phyloP scores from a whole-genome alignment of 2,329 filamentous ascomycete genomes.

The Colletotrichum sp. region DNA sequence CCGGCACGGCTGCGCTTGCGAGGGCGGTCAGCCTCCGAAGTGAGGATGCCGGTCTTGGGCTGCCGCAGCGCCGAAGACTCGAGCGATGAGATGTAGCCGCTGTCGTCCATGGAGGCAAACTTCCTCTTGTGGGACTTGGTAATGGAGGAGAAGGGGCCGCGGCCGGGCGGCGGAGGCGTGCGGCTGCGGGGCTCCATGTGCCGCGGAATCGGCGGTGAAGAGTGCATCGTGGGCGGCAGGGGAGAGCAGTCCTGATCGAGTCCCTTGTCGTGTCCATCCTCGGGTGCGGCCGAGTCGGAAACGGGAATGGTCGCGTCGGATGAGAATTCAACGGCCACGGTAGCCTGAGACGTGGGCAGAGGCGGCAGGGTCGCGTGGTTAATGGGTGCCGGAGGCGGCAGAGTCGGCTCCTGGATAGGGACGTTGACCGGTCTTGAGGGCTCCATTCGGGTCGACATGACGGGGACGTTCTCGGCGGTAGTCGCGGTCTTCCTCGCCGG shows the following conservation, averaged over 20 bases:
- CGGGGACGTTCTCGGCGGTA: slow-evolving; percentile 61
- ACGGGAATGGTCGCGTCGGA: slow-evolving; percentile 80
- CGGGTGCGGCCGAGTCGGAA: slow-evolving; percentile 67
- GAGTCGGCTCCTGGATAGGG: slow-evolving; percentile 49
- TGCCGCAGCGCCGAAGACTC: slow-evolving; percentile 87
- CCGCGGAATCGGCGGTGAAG: slow-evolving; percentile 83
- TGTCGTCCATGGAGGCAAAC: slow-evolving; percentile 83
- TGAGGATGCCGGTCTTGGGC: slow-evolving; percentile 67
- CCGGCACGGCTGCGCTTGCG: slow-evolving; percentile 63
- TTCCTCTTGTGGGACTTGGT: slow-evolving; percentile 76
- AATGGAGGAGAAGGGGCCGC: slow-evolving; percentile 65
- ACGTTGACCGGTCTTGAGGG: slow-evolving; percentile 47
- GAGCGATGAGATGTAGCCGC: slow-evolving; percentile 94
- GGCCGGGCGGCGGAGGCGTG: slow-evolving; percentile 76
- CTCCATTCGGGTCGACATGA: slow-evolving; percentile 63
- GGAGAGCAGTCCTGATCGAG: slow-evolving; percentile 67
- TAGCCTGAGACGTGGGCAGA: slow-evolving; percentile 41
- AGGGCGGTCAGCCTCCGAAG: slow-evolving; percentile 81
- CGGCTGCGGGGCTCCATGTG: slow-evolving; percentile 65
- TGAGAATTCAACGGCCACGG: slow-evolving; percentile 64
- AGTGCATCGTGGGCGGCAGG: slow-evolving; percentile 75
- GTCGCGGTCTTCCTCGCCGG: slow-evolving; percentile 63
- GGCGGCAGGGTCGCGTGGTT: slow-evolving; percentile 43
- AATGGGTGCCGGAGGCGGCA: slow-evolving; percentile 49
- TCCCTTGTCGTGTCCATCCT: slow-evolving; percentile 50